Base-by-base conservation (phyloP, 73 alveolate species). In the Paramecium tetraurelia region DNA sequence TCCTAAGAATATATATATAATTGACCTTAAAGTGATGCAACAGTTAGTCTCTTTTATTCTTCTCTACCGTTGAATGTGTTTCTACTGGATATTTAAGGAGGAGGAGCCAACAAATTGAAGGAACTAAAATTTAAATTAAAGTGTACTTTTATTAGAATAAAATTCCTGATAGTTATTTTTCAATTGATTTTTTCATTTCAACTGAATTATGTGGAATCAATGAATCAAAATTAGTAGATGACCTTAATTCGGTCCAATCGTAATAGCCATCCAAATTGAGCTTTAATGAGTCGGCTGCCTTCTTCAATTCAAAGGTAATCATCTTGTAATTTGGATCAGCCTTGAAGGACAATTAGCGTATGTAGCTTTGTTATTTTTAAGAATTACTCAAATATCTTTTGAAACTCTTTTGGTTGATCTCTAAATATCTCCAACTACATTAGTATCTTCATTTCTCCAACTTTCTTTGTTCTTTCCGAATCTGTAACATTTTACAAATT, bases 381-480 rank as follows among this genome's bases (percentile, higher is more conserved):
- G 2, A 59, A 4, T 59, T 59, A 59, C 77, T 59, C 77, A 18
- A 59, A 59, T 16, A 59, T 59, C 77, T 59, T 59, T 18, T 59
- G 12, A 59, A 59, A 59, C 10, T 59, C 77, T 21, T 21, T 59
- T 1, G 77, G 77, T 11, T 59, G 33, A 21, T 59, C 77, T 2
- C 24, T 21, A 59, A 59, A 59, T 18, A 59, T 59, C 10, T 59
- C 77, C 2, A 2, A 8, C 4, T 59, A 11, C 38, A 59, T 24
- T 29, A 59, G 22, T 2, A 59, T 57, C 92, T 97, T 97, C 98
- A 92, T 94, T 41, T 96, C 98, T 93, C 92, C 92, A 57, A 98
- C 95, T 89, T 87, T 95, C 88, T 96, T 95, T 89, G 96, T 95
- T 92, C 97, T 98, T 85, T 98, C 99, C 68, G 95, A 94, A 93